A percentile compares a stretch with the other conserved stretches of the same genome.
Evolutionary conservation across 2,329 filamentous ascomycete genomes (phyloP).

Genomic region (Fusarium sororula): DNA sequence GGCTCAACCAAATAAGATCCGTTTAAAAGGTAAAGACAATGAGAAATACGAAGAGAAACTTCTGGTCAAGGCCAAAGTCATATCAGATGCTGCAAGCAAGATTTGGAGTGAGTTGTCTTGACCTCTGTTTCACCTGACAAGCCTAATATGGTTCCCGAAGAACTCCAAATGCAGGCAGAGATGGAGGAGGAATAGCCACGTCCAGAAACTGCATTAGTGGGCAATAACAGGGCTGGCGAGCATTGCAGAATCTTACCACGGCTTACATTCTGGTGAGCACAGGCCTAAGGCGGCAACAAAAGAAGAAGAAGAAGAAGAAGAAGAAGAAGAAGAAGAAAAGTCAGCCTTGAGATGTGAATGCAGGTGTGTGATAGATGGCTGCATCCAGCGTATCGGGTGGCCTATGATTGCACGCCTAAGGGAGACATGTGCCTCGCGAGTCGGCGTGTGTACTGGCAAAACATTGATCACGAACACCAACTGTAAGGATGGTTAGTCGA

Average conservation of each 20-base stretch:
- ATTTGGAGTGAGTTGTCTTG: constrained; percentile 67
- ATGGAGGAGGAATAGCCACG: constrained; percentile 53
- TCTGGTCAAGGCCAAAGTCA: constrained; percentile 71
- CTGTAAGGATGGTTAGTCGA: background rate
- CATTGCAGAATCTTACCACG: background rate
- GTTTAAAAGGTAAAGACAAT: constrained; percentile 63
- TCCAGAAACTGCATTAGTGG: background rate
- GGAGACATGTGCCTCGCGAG: background rate
- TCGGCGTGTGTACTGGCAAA: background rate
- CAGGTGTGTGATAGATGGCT: constrained; percentile 9
- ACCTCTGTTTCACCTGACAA: background rate
- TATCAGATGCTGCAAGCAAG: constrained; percentile 73
- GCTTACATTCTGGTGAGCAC: background rate
- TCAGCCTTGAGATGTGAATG: constrained; percentile 8
- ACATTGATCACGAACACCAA: background rate
- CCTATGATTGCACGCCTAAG: constrained; percentile 1
- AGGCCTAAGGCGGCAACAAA: constrained; percentile 14
- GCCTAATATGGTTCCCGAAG: constrained; percentile 43
- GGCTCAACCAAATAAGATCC: constrained; percentile 73
- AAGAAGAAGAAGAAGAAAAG: background rate
- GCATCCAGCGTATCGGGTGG: constrained; percentile 10
- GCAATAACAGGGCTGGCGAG: background rate
- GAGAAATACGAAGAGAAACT: constrained; percentile 71
- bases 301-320: too few species aligned
- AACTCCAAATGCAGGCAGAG: constrained; percentile 61